These are phyloP conservation scores for Hygrophoropsis aurantiaca DNA, from an alignment of 768 basidiomycete species.

Conservation along the genomic window DNA sequence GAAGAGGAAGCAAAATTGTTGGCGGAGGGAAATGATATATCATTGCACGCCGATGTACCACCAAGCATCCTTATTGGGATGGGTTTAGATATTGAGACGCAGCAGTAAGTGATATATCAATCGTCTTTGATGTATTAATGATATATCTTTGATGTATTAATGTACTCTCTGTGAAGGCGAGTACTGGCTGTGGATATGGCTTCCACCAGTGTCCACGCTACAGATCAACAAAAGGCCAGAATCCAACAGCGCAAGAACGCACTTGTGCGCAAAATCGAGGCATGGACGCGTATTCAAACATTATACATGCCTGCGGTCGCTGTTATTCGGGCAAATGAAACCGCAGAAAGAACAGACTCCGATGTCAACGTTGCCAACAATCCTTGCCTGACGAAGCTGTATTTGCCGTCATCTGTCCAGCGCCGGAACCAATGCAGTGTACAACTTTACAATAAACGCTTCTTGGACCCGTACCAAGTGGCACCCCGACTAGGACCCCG, in stretches of 20 bases:
- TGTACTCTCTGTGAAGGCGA: too few species aligned
- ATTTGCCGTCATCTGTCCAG: too few species aligned
- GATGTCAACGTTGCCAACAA: too few species aligned
- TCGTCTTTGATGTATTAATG: too few species aligned
- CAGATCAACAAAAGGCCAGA: conserved; percentile 24
- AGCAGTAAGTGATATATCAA: conserved; percentile 23
- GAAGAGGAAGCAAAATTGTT: conserved; percentile 10
- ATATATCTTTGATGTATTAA: too few species aligned
- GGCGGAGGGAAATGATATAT: background rate
- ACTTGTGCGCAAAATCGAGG: conserved; percentile 22
- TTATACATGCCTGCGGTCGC: conserved; percentile 23
- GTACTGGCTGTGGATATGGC: background rate
- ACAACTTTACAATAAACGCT: too few species aligned
- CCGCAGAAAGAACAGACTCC: too few species aligned
- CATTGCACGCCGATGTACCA: conserved; percentile 13
- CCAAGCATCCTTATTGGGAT: conserved; percentile 10
- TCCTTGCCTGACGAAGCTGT: too few species aligned
- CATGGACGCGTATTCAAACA: conserved; percentile 25
- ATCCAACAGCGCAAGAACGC: conserved; percentile 19
- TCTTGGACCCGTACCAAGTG: background rate
- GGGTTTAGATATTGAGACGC: conserved; percentile 18
- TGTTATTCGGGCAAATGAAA: too few species aligned
- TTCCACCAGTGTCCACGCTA: conserved; percentile 18
- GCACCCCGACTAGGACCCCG: conserved; percentile 5
- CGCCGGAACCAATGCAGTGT: too few species aligned